A percentile compares a stretch with the other conserved stretches of the same genome.
These are phyloP conservation scores for Tolypocladium cylindrosporum DNA, from an alignment of 2,329 filamentous ascomycete genomes.

Conservation along the genomic window DNA sequence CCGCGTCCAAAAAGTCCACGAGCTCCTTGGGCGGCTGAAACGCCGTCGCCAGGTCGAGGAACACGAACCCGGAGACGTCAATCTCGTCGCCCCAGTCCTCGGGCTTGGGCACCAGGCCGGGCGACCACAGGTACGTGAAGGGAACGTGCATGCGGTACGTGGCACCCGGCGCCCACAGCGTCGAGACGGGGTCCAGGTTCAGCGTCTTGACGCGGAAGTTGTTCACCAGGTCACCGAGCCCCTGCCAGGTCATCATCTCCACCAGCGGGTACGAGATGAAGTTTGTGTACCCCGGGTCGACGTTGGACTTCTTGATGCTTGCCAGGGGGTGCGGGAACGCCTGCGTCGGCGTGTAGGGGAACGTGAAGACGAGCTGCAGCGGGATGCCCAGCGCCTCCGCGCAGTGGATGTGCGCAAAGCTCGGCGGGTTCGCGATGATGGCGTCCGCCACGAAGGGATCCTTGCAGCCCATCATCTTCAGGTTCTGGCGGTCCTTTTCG, in stretches of 20 bases:
- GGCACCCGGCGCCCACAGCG: slow-evolving; percentile 66
- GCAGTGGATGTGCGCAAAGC: slow-evolving; percentile 69
- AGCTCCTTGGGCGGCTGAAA: slow-evolving; percentile 50
- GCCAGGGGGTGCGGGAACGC: slow-evolving; percentile 70
- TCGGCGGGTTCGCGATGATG: slow-evolving; percentile 79
- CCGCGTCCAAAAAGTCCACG: slow-evolving; percentile 42
- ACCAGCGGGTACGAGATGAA: slow-evolving; percentile 74
- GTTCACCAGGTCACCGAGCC: slow-evolving; percentile 70
- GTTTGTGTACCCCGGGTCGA: slow-evolving; percentile 65
- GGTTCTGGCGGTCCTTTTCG: slow-evolving; percentile 43
- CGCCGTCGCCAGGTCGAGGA: slow-evolving; percentile 56
- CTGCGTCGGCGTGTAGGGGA: slow-evolving; percentile 67
- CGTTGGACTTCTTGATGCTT: slow-evolving; percentile 62
- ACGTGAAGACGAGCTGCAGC: slow-evolving; percentile 81
- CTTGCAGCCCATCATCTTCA: slow-evolving; percentile 55
- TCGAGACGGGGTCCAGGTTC: slow-evolving; percentile 62
- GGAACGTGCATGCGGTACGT: slow-evolving; percentile 65
- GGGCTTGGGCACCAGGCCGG: slow-evolving; percentile 55
- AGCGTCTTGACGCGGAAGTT: slow-evolving; percentile 60
- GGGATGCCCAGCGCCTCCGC: slow-evolving; percentile 71
- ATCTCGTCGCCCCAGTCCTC: slow-evolving; percentile 60
- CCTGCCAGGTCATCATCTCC: slow-evolving; percentile 88
- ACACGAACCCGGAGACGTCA: slow-evolving; percentile 70
- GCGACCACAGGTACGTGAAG: slow-evolving; percentile 65
- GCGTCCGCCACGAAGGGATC: slow-evolving; percentile 59